Base-by-base conservation (phyloP, 2,329 filamentous ascomycete genomes). In the Colletotrichum tropicale region DNA sequence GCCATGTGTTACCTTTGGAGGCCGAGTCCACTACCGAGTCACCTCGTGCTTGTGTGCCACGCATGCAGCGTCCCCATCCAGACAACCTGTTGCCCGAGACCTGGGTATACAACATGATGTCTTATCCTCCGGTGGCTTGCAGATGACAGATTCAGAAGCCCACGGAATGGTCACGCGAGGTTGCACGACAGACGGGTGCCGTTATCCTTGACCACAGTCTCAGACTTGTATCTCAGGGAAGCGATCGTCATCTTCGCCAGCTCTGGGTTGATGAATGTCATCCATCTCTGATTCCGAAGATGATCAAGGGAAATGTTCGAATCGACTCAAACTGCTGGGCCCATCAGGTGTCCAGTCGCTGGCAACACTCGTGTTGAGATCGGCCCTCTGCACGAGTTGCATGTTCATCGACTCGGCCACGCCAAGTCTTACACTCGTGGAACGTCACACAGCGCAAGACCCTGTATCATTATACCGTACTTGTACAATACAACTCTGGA, bases 101-200 rank as follows among this genome's bases (percentile, higher is more conserved):
- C 21, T 30, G 38, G 30, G 13, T n/a, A 7, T 24, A 65, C 12
- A 62, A 62, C 18, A 9, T 32, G 6, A 68, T 68, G 73, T 68
- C 58, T 64, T 52, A 48, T 65, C 16, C 43, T 34, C 64, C 64
- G 28, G 62, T 68, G 65, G 64, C 64, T 58, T 73, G 70, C 73
- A 68, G 32, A 30, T 73, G 64, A 65, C 73, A 73, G 56, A n/a
- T 58, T 21, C 21, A 48, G 26, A 43, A 43, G 26, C 13, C 43
- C 62, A 68, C 58, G 73, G 73, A 65, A 67, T 15, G 58, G 62
- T 68, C 70, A 64, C 58, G 70, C 64, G 70, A 75, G n/a, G 69
- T 60, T 60, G 32, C 48, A 65, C 73, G 64, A 73, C 73, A n/a
- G 64, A 52, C 56, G 64, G 64, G 32, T 55, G 18, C 34, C 55